Conservation (phyloP, 1,284 basidiomycete species). For the Sporisorium graminicola region DNA sequence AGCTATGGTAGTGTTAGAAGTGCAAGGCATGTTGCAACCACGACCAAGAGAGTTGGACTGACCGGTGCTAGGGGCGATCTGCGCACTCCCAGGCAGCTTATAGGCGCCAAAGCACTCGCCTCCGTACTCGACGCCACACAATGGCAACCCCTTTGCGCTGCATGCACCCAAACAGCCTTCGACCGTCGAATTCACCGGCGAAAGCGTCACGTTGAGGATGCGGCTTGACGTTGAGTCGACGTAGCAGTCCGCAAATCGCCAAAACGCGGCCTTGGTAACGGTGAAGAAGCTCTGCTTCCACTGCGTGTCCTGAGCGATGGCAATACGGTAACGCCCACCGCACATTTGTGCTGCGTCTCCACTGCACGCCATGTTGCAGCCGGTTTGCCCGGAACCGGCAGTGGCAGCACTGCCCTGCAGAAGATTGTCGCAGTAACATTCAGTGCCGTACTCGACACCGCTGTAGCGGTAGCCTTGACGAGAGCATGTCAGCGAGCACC, state of each 20-base stretch:
- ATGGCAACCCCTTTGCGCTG: slow-evolving; percentile 41
- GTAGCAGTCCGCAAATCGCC: slow-evolving; percentile 29
- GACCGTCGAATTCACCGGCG: slow-evolving; percentile 20
- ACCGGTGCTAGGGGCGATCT: slow-evolving; percentile 10
- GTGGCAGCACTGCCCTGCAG: slow-evolving; percentile 11
- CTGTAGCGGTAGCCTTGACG: slow-evolving; percentile 55
- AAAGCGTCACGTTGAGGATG: slow-evolving; percentile 15
- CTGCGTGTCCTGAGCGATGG: slow-evolving; percentile 19
- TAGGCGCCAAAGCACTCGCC: slow-evolving; percentile 50
- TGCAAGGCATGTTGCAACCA: slow-evolving; percentile 64
- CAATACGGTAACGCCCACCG: slow-evolving; percentile 23
- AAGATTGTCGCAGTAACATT: slow-evolving; percentile 61
- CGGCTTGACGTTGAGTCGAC: slow-evolving; percentile 9
- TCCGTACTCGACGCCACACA: slow-evolving; percentile 64
- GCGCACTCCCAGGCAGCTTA: neutral
- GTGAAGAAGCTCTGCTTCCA: slow-evolving; percentile 37
- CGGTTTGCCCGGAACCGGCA: slow-evolving; percentile 2
- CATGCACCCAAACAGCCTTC: slow-evolving; percentile 59
- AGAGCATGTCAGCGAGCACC: slow-evolving; percentile 56
- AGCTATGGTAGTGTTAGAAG: slow-evolving; percentile 62
- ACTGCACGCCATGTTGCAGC: slow-evolving; percentile 27
- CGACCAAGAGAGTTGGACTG: slow-evolving; percentile 41
- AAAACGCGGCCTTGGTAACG: slow-evolving; percentile 8
- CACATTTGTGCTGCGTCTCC: slow-evolving; percentile 18
- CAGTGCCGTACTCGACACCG: slow-evolving; percentile 59